These are phyloP conservation scores for Globisporangium viniferum DNA, from an alignment of 352 stramenopile species.

Conservation along the genomic window DNA sequence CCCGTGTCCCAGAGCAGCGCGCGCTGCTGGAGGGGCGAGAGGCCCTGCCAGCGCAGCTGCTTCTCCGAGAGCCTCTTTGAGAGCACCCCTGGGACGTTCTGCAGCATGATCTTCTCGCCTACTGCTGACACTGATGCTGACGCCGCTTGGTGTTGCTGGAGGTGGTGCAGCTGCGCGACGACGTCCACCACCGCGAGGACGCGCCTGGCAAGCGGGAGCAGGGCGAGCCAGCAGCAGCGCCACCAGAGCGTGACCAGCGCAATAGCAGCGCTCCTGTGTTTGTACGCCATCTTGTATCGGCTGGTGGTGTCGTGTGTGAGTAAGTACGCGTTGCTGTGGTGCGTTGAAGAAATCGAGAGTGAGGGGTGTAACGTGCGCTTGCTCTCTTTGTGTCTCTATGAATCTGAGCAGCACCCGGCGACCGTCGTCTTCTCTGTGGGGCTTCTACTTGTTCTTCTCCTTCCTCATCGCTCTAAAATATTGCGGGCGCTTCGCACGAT, in stretches of 20 bases:
- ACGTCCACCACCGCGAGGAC: slow-evolving; percentile 2
- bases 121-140: background rate
- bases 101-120: background rate
- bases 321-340: background rate
- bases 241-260: background rate
- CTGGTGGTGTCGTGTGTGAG: background rate
- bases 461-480: background rate
- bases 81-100: slow-evolving; percentile 1
- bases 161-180: slow-evolving; percentile 2
- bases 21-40: slow-evolving; percentile 29
- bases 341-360: background rate
- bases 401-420: background rate
- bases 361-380: background rate
- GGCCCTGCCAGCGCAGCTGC: background rate
- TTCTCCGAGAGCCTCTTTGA: slow-evolving; percentile 1
- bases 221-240: background rate
- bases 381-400: background rate
- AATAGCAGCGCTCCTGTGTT: background rate
- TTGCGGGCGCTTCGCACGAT: background rate
- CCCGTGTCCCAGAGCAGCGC: slow-evolving; percentile 55
- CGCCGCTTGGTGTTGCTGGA: slow-evolving; percentile 1
- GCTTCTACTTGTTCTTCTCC: background rate
- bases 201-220: background rate
- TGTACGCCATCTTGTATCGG: background rate
- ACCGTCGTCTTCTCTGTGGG: background rate